Evolutionary conservation across 1,284 basidiomycete genomes (phyloP).

Genomic region (Sporisorium sorghi): DNA sequence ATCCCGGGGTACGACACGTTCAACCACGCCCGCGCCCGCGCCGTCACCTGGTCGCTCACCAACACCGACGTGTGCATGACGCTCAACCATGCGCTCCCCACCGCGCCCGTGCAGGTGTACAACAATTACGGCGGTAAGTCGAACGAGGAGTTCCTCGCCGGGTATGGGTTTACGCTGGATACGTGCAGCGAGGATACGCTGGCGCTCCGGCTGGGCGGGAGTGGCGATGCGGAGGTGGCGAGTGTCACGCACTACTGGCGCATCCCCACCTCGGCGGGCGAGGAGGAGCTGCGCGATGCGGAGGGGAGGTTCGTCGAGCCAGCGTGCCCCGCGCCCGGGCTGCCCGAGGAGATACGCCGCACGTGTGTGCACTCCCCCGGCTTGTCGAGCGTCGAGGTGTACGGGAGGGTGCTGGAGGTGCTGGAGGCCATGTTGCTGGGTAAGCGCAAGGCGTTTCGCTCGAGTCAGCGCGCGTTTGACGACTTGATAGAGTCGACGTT

Average conservation of each 20-base stretch:
- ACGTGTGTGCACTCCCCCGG: not conserved
- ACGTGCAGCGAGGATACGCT: constrained; percentile 52
- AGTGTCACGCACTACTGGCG: constrained; percentile 32
- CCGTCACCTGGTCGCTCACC: constrained; percentile 56
- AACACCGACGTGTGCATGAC: constrained; percentile 17
- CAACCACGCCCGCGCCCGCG: constrained; percentile 56
- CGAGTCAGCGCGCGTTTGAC: constrained; percentile 13
- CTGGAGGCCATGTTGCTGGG: constrained; percentile 35
- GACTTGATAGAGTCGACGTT: not conserved
- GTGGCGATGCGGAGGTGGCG: not conserved
- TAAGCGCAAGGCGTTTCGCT: constrained; percentile 42
- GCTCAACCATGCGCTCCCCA: constrained; percentile 6
- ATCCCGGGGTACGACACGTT: constrained; percentile 64
- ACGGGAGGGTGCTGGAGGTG: constrained; percentile 23
- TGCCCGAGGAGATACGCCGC: not conserved
- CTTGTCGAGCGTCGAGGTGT: not conserved
- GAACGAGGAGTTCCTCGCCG: constrained; percentile 62
- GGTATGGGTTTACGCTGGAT: constrained; percentile 60
- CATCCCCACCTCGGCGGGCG: not conserved
- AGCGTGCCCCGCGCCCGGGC: not conserved
- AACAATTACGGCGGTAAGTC: constrained; percentile 68
- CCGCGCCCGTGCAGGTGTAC: constrained; percentile 44
- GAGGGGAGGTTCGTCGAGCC: not conserved
- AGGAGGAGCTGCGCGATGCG: not conserved
- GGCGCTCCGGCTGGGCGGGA: constrained; percentile 34